Conservation (phyloP, 140 eudicot genomes). For the Ambrosia hybrid region DNA sequence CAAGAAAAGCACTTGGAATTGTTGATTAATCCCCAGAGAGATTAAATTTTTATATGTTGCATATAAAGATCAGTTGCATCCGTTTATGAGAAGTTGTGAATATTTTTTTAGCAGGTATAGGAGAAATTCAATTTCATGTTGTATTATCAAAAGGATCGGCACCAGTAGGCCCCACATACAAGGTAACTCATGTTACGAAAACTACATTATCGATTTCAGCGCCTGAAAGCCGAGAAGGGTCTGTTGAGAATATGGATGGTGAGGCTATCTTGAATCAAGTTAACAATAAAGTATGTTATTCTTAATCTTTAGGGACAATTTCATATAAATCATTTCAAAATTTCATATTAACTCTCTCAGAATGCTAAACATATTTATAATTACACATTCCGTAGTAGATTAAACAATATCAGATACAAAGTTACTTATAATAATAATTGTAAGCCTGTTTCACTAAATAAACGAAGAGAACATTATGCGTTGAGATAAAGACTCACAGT, state of each 20-base stretch:
- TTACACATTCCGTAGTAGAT: background rate
- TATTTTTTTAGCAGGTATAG: constrained; percentile 45
- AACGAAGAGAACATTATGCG: too few relatives aligned
- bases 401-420: background rate
- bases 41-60: background rate
- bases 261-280: constrained; percentile 61
- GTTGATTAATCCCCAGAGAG: too few relatives aligned
- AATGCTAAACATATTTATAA: background rate
- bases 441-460: too few relatives aligned
- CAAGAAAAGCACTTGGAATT: too few relatives aligned
- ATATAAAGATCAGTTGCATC: background rate
- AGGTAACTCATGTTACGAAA: constrained; percentile 63
- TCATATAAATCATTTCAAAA: background rate
- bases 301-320: constrained; percentile 8
- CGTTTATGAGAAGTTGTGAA: background rate
- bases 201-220: constrained; percentile 58
- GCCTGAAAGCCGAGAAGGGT: constrained; percentile 65
- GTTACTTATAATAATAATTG: background rate
- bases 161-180: constrained; percentile 70
- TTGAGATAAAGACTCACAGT: too few relatives aligned
- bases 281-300: constrained; percentile 58
- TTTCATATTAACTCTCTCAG: background rate
- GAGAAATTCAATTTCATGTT: constrained; percentile 64
- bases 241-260: constrained; percentile 65
- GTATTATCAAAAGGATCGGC: constrained; percentile 57